Percentiles rank a stretch among this genome's conserved stretches.
Conservation (phyloP, 225 moss, liverwort and hornwort species). For the Bryum argenteum region DNA sequence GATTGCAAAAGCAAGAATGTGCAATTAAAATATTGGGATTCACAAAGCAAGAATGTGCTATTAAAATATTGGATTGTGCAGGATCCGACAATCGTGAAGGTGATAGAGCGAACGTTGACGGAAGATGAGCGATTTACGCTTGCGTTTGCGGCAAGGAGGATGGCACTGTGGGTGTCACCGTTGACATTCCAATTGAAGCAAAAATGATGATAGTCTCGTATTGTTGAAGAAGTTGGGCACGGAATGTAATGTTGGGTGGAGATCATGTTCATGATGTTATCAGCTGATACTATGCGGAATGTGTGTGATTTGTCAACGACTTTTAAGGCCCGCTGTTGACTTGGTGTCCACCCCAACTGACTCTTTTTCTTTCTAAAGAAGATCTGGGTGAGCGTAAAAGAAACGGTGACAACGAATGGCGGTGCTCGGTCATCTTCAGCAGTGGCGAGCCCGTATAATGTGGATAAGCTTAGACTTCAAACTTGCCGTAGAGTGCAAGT, state of each 20-base stretch:
- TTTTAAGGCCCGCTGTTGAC: background rate
- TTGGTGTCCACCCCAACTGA: background rate
- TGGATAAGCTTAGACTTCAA: constrained; percentile 33
- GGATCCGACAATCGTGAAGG: constrained; percentile 82
- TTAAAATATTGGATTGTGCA: constrained; percentile 21
- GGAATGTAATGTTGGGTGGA: constrained; percentile 12
- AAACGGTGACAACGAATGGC: background rate
- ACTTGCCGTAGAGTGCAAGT: constrained; percentile 39
- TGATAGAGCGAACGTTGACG: constrained; percentile 80
- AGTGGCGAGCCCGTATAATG: background rate
- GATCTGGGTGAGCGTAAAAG: background rate
- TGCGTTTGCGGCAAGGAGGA: constrained; percentile 79
- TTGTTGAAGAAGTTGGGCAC: constrained; percentile 15
- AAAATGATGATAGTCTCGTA: constrained; percentile 22
- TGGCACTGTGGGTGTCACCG: constrained; percentile 86
- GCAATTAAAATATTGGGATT: too few species aligned
- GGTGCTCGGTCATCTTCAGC: constrained; percentile 27
- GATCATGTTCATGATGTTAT: constrained; percentile 32
- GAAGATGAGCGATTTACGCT: constrained; percentile 92
- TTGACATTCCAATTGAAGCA: constrained; percentile 61
- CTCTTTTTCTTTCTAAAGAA: constrained; percentile 8
- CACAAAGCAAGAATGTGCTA: too few species aligned
- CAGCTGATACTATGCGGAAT: constrained; percentile 7
- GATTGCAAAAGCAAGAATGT: too few species aligned
- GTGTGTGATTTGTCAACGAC: background rate